phyloP scores from a whole-genome alignment of 768 basidiomycete genomes.

The Gelatoporia subvermispora region DNA sequence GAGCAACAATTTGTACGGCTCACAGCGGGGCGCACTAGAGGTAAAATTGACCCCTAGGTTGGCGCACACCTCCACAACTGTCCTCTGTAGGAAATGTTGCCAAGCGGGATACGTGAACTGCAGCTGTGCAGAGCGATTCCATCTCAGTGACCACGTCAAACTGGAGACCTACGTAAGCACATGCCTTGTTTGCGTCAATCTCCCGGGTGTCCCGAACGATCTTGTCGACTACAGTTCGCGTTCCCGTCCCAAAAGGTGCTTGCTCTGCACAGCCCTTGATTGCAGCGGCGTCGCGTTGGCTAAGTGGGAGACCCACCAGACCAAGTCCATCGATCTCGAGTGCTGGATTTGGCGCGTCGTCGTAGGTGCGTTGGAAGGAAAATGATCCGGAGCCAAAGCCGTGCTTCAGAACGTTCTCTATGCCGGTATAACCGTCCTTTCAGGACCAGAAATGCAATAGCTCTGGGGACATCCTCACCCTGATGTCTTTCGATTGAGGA shows the following conservation, averaged over 20 bases:
- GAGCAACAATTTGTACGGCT: constrained; percentile 43
- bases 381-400: constrained; percentile 21
- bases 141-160: neutral
- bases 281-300: constrained; percentile 31
- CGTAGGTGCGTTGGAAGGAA: constrained; percentile 23
- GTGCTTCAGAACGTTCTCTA: too few species aligned
- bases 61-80: constrained; percentile 28
- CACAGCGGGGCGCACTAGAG: constrained; percentile 27
- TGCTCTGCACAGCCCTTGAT: constrained; percentile 32
- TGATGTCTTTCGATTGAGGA: too few species aligned
- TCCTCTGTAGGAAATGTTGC: constrained; percentile 28
- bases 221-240: constrained; percentile 38
- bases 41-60: constrained; percentile 32
- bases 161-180: neutral
- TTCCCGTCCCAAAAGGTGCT: constrained; percentile 43
- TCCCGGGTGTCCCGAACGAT: constrained; percentile 48
- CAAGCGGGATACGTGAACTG: constrained; percentile 39
- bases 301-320: constrained; percentile 38
- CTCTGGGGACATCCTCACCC: too few species aligned
- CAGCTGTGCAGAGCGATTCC: constrained; percentile 18
- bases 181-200: constrained; percentile 33
- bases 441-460: too few species aligned
- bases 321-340: constrained; percentile 37
- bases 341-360: constrained; percentile 37
- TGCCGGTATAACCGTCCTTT: too few species aligned